Evolutionary conservation across 1,284 basidiomycete species (phyloP).

Genomic region (Ustilago xerochloae): DNA sequence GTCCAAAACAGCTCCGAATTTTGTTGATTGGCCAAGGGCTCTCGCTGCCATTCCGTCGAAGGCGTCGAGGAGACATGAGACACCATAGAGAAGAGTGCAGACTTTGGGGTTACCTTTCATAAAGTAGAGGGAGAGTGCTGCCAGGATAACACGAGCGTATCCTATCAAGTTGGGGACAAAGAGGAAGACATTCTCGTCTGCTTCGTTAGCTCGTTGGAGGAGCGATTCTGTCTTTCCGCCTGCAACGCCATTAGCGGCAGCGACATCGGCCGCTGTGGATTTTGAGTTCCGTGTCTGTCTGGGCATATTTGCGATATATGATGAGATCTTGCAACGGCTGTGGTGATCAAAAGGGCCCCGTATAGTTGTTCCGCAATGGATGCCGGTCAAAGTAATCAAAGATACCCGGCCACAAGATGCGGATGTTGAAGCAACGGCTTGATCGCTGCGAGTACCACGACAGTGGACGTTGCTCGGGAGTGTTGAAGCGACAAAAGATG

Average conservation of each 20-base stretch:
- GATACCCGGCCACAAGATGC: background rate
- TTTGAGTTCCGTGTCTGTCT: constrained; percentile 40
- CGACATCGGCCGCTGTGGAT: constrained; percentile 32
- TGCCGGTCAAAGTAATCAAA: background rate
- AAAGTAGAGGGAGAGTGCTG: constrained; percentile 87
- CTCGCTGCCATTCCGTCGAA: constrained; percentile 96
- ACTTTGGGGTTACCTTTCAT: constrained; percentile 86
- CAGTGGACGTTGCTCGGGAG: background rate
- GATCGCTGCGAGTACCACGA: background rate
- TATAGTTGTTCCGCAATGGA: background rate
- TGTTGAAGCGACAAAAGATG: background rate
- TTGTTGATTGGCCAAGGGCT: constrained; percentile 84
- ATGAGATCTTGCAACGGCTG: background rate
- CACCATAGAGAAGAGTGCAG: constrained; percentile 87
- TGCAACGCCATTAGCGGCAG: constrained; percentile 24
- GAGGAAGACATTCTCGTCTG: constrained; percentile 70
- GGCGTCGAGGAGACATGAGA: constrained; percentile 95
- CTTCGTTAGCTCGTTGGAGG: constrained; percentile 42
- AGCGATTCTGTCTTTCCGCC: constrained; percentile 33
- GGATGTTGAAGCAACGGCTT: background rate
- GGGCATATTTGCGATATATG: constrained; percentile 16
- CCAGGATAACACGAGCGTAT: constrained; percentile 90
- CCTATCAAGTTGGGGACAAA: constrained; percentile 96
- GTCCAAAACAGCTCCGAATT: constrained; percentile 97
- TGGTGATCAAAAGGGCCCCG: background rate